A percentile compares a stretch with the other conserved stretches of the same genome.
phyloP scores from a whole-genome alignment of 192 early-diverging fungal species.

The Cetraspora pellucida region DNA sequence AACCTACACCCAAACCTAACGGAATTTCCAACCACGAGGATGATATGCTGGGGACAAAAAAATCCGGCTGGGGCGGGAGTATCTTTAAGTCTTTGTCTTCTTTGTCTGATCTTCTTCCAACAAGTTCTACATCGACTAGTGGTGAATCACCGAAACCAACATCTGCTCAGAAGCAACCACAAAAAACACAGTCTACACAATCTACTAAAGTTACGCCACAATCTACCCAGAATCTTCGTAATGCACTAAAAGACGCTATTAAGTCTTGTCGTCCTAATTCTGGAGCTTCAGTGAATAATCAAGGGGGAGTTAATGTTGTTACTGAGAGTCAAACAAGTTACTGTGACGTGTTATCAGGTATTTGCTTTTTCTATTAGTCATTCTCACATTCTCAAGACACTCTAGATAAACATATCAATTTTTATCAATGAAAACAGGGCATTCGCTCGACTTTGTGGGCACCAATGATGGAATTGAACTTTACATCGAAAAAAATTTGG shows the following conservation, averaged over 20 bases:
- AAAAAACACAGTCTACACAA: background rate
- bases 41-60: background rate
- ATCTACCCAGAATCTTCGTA: background rate
- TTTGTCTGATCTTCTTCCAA: constrained; percentile 26
- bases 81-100: background rate
- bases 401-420: background rate
- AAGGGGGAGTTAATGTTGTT: constrained; percentile 29
- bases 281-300: constrained; percentile 36
- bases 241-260: constrained; percentile 22
- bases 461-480: constrained; percentile 40
- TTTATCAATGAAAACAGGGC: constrained; percentile 12
- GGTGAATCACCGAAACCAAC: too few relatives aligned
- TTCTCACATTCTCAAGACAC: background rate
- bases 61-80: background rate
- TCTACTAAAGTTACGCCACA: background rate
- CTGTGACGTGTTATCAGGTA: constrained; percentile 56
- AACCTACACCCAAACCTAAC: background rate
- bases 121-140: background rate
- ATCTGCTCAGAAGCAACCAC: background rate
- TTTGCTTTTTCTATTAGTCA: too few relatives aligned
- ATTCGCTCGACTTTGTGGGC: constrained; percentile 51
- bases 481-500: constrained; percentile 40
- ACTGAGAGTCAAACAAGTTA: constrained; percentile 45
- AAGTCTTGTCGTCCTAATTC: constrained; percentile 42
- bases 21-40: background rate